These are phyloP conservation scores for Spergularia marina DNA, from an alignment of 148 eudicot genomes.

Conservation along the genomic window DNA sequence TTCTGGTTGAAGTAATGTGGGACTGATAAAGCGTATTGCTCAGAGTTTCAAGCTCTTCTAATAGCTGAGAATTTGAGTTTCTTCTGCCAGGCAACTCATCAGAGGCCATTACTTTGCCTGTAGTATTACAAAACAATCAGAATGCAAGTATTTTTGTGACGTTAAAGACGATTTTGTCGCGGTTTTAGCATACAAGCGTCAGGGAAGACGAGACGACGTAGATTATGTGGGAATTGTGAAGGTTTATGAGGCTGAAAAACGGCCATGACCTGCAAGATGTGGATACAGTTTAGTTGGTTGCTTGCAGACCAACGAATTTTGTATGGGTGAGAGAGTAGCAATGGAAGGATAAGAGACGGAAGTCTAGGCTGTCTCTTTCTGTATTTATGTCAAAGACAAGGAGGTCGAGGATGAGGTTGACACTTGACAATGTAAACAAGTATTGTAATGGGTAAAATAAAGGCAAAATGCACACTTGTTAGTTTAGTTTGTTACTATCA, in stretches of 20 bases:
- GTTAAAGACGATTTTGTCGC: not conserved
- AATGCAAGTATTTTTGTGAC: not conserved
- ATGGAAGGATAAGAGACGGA: conserved; percentile 38
- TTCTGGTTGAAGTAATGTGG: conserved; percentile 43
- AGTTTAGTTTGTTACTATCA: no score
- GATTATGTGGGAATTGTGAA: conserved; percentile 17
- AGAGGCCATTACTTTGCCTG: conserved; percentile 24
- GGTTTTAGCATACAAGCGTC: not conserved
- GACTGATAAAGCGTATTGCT: conserved; percentile 69
- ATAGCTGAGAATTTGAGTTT: conserved; percentile 60
- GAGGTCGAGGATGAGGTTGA: not conserved
- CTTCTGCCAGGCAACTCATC: conserved; percentile 27
- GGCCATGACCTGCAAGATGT: conserved; percentile 36
- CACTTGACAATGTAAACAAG: no score
- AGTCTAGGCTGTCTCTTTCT: conserved; percentile 1
- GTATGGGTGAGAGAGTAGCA: conserved; percentile 31
- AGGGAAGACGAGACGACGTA: conserved; percentile 10
- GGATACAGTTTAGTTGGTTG: conserved; percentile 39
- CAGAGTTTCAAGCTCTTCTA: conserved; percentile 77
- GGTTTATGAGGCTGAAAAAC: conserved; percentile 44
- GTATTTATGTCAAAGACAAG: conserved; percentile 14
- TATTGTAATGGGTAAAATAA: no score
- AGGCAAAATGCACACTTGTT: no score
- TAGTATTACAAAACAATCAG: not conserved
- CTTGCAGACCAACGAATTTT: conserved; percentile 40